Conservation (phyloP, 2,329 filamentous ascomycete genomes). For the Reticulascus tulasneorum region DNA sequence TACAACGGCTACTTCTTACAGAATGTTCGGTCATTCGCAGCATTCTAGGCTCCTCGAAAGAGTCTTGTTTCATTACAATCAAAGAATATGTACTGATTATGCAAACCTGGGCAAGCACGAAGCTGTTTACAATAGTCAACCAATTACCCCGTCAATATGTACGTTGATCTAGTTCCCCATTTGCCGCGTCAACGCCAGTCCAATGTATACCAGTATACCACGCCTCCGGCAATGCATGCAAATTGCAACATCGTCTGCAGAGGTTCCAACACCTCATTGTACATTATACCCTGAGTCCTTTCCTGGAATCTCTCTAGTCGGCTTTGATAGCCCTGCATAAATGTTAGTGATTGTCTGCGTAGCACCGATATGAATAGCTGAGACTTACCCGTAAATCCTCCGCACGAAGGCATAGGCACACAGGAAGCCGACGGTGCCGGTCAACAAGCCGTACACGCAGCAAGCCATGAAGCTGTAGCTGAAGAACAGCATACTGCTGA, state of each 20-base stretch:
- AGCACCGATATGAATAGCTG: background rate
- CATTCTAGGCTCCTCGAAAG: too few species aligned
- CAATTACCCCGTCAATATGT: too few species aligned
- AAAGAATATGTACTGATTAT: too few species aligned
- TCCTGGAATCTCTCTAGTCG: constrained; percentile 34
- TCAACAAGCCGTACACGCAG: constrained; percentile 74
- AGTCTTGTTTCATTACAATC: too few species aligned
- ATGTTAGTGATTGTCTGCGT: constrained; percentile 5
- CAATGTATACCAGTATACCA: too few species aligned
- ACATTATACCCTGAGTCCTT: background rate
- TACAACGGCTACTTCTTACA: too few species aligned
- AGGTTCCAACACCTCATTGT: constrained; percentile 1
- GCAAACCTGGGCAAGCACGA: too few species aligned
- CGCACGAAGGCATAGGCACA: constrained; percentile 80
- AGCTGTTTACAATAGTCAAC: too few species aligned
- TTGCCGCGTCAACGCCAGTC: too few species aligned
- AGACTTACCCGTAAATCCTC: constrained; percentile 71
- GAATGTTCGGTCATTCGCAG: too few species aligned
- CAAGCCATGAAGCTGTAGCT: constrained; percentile 80
- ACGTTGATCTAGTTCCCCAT: too few species aligned
- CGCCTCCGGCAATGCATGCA: constrained; percentile 8
- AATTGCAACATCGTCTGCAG: constrained; percentile 1
- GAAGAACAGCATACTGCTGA: constrained; percentile 79
- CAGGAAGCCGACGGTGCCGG: constrained; percentile 80
- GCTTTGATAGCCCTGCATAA: constrained; percentile 45